Evolutionary conservation across 2,329 filamentous ascomycete genomes (phyloP).

Genomic region (Fusarium verticillioides): DNA sequence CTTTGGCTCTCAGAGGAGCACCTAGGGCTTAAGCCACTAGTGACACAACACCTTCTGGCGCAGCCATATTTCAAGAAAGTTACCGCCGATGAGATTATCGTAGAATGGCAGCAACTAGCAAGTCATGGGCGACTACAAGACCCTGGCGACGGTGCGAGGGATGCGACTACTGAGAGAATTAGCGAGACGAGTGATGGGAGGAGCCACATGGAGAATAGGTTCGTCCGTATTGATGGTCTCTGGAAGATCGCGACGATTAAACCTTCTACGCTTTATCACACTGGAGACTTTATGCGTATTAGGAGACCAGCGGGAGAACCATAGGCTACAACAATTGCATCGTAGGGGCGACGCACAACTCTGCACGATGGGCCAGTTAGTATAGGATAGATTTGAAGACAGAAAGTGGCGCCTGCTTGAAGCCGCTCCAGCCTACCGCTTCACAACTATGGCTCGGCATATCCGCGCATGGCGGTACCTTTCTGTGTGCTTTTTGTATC

Average conservation of each 20-base stretch:
- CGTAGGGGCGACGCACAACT: no score
- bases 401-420: no score
- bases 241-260: not conserved
- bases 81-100: not conserved
- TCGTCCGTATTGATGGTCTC: no score
- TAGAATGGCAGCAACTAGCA: not conserved
- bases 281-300: not conserved
- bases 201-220: no score
- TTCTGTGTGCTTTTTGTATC: no score
- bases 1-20: not conserved
- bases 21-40: not conserved
- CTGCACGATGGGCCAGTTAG: no score
- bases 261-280: not conserved
- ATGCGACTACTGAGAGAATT: not conserved
- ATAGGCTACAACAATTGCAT: no score
- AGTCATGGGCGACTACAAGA: not conserved
- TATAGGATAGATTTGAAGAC: no score
- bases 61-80: not conserved
- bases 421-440: no score
- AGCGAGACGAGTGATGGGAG: not conserved
- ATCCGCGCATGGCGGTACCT: no score
- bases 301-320: not conserved
- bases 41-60: not conserved
- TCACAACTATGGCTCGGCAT: no score
- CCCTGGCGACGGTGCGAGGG: fast-evolving